Percentiles rank a stretch among this genome's conserved stretches.
Evolutionary conservation across 192 early-diverging fungal genomes (phyloP).

Genomic region (Ambispora gerdemannii): DNA sequence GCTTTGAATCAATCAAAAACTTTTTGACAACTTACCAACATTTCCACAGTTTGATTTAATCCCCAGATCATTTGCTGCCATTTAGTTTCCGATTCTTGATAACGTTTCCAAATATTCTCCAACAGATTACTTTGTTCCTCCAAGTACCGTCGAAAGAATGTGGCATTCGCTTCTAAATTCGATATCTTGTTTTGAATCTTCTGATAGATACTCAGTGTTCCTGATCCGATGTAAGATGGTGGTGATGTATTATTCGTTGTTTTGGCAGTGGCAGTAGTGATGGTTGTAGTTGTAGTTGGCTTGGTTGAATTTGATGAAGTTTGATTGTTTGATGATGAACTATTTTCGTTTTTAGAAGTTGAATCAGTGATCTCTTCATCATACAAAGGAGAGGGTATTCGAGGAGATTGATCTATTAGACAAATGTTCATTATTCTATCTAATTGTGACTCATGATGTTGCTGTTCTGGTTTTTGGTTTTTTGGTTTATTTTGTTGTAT

Average conservation of each 20-base stretch:
- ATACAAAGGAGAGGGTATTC: too few species aligned
- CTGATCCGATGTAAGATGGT: constrained; percentile 18
- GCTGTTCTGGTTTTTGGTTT: too few species aligned
- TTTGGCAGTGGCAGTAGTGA: constrained; percentile 26
- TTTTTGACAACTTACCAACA: too few species aligned
- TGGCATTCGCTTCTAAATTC: constrained; percentile 87
- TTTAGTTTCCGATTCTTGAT: too few species aligned
- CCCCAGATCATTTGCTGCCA: too few species aligned
- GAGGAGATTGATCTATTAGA: too few species aligned
- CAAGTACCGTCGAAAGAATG: constrained; percentile 67
- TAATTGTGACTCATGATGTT: too few species aligned
- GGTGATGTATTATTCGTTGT: constrained; percentile 11
- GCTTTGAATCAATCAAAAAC: too few species aligned
- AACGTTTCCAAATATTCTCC: constrained; percentile 57
- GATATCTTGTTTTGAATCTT: constrained; percentile 57
- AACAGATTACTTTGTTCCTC: constrained; percentile 74
- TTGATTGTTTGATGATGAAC: constrained; percentile 9
- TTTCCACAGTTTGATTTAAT: too few species aligned
- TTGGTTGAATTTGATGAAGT: constrained; percentile 5
- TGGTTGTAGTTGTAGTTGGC: constrained; percentile 26
- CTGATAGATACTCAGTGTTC: neutral
- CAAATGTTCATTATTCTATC: too few species aligned
- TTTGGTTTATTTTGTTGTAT: too few species aligned
- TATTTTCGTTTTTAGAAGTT: constrained; percentile 29
- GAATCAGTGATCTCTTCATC: too few species aligned